Base-by-base conservation (phyloP, 305 asterid species). In the Fraxinus dipetala region DNA sequence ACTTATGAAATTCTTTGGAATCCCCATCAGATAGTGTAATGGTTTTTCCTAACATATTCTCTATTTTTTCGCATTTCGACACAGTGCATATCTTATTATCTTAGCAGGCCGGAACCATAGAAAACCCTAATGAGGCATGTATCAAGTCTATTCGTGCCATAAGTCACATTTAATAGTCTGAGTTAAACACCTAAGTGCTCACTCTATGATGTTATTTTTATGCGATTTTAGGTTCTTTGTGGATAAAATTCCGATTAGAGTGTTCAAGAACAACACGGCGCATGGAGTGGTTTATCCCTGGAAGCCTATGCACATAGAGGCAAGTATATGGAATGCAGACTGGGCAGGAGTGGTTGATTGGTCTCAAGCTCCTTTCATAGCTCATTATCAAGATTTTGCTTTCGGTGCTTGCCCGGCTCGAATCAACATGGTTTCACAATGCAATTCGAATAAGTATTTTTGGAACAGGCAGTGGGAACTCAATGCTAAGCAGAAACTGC, bases 311-410 rank as follows among this genome's bases (percentile, higher is more conserved):
- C 92, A 88, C 72, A 16, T 87, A 14, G 90, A 87, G 54, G 89
- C 87, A 20, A 88, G 90, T 9, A 80, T 91, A 56, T 91, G 94
- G 94, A 28, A 82, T 77, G 87, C 84, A 1, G 31, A 30, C 8
- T 91, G 89, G 87, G 90, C 90, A 0, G 92, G 94, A 11, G 4
- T 0, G 0, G 86, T 89, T 32, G 87, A 87, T 45, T 91, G 92
- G 90, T 24, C 22, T 28, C 80, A 78, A 36, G 88, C 83, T 26
- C 94, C 94, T 8, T 91, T 91, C 34, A 6, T 83, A 4, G 85
- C 89, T 5, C 10, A 78, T 0, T 91, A 31, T 24, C 32, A 32
- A 28, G 90, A 87, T 61, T 91, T 91, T 4, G 75, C 35, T 0
- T 81, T 89, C 14, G 0, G 35, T 0, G 91, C 81, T 14, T 91